A percentile compares a stretch with the other conserved stretches of the same genome.
phyloP scores from a whole-genome alignment of 257 asterid species.

The Echites panduratus region DNA sequence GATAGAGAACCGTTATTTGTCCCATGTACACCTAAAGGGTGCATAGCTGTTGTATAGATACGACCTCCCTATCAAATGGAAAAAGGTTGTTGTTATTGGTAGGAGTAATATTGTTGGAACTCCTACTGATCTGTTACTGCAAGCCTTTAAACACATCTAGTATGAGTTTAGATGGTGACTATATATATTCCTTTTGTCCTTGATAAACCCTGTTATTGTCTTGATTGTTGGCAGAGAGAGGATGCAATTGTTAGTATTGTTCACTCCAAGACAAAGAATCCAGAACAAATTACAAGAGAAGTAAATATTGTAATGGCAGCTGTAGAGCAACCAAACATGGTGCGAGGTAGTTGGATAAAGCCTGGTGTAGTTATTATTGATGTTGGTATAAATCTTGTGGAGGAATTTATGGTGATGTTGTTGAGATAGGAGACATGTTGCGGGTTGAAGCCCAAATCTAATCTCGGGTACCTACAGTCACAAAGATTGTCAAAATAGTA shows the following conservation, averaged over 20 bases:
- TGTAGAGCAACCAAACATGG: conserved; percentile 84
- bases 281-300: conserved; percentile 71
- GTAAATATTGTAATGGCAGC: conserved; percentile 83
- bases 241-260: conserved; percentile 86
- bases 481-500: too few relatives aligned
- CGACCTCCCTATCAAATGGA: conserved; percentile 69
- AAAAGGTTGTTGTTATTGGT: conserved; percentile 83
- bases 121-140: conserved; percentile 87
- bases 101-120: conserved; percentile 92
- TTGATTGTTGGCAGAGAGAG: conserved; percentile 58
- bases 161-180: neutral
- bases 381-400: conserved; percentile 80
- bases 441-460: too few relatives aligned
- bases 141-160: conserved; percentile 23
- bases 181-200: neutral
- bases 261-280: conserved; percentile 79
- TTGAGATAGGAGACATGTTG: too few relatives aligned
- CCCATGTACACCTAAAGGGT: conserved; percentile 96
- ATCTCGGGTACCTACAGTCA: too few relatives aligned
- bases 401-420: too few relatives aligned
- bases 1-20: conserved; percentile 85
- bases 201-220: neutral
- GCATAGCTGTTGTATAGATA: conserved; percentile 78
- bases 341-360: conserved; percentile 91
- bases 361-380: conserved; percentile 88